Conservation (phyloP, 1,139 yeast species). For the Eremothecium sinecaudum region DNA sequence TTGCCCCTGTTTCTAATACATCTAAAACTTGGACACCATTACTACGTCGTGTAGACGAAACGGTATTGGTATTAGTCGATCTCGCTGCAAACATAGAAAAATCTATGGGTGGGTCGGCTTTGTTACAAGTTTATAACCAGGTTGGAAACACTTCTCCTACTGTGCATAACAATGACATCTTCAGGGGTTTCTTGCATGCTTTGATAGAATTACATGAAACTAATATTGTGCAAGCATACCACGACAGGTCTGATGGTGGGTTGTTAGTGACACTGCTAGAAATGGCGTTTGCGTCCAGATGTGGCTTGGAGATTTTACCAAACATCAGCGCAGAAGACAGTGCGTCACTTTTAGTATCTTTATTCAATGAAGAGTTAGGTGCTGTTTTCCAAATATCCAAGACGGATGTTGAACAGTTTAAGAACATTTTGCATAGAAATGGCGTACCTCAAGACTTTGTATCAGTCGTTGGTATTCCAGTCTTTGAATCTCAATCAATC, state of each 20-base stretch:
- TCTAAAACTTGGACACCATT: conserved; percentile 94
- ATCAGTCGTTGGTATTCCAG: conserved; percentile 58
- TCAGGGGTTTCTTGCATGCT: conserved; percentile 64
- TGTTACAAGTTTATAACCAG: conserved; percentile 86
- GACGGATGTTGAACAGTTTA: conserved; percentile 46
- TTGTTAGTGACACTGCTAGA: conserved; percentile 73
- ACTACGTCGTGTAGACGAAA: conserved; percentile 44
- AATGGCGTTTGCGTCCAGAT: conserved; percentile 96
- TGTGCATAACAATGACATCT: conserved; percentile 55
- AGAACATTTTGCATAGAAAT: conserved; percentile 42
- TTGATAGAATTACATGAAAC: conserved; percentile 60
- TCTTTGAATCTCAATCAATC: conserved; percentile 44
- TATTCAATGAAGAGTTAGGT: conserved; percentile 92
- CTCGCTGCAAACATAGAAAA: conserved; percentile 50
- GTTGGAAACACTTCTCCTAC: conserved; percentile 79
- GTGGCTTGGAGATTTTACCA: conserved; percentile 53
- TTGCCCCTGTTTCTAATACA: conserved; percentile 78
- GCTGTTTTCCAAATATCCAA: conserved; percentile 83
- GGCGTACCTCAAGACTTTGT: conserved; percentile 53
- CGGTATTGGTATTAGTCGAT: conserved; percentile 72
- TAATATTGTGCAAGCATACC: conserved; percentile 72
- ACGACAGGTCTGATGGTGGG: conserved; percentile 98
- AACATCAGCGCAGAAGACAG: conserved; percentile 22
- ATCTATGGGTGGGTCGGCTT: conserved; percentile 85
- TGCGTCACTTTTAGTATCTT: conserved; percentile 38